Evolutionary conservation across 1,284 basidiomycete species (phyloP), one percentile per base, ranked within the genome.

Genomic region (Amylostereum areolatum): DNA sequence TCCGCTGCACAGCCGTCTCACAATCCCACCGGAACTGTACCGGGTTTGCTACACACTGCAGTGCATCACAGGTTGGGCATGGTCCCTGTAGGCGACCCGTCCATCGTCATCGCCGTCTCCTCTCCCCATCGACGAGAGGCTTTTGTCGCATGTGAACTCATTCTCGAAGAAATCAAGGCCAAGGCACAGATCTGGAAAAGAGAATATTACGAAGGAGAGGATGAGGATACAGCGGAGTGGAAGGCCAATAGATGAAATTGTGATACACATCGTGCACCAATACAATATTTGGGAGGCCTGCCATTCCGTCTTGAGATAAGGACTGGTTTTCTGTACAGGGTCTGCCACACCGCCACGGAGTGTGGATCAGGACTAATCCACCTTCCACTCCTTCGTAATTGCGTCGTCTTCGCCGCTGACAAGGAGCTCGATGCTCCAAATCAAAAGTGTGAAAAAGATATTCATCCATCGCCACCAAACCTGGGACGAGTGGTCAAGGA

Each of bases 381-480:
- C 74, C 66, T 90, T 91, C 86, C 84, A 91, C 61, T 83, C 75
- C 60, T 84, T 83, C 45, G 75, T 73, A 48, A 80, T 74, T 36
- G 73, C 74, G 56, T 87, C 87, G 50, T 88, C 86, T 52, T 87
- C 86, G n/a, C 74, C 76, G 63, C 83, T 83, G 49, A 92, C 86
- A 33, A 88, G 65, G 40, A 92, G 74, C 64, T 92, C 89, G 32
- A 92, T 70, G 11, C 83, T 81, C 89, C 89, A 92, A 34, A 90
- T 77, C 25, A 83, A 71, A 37, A 92, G 72, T 3, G 88, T 91
- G 63, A 91, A 85, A 68, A 90, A 88, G 32, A 92, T 83, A 60
- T 88, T 89, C 71, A 85, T 84, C 89, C 88, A 91, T 57, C 89
- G 76, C 85, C 89, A 91, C 88, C 89, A 92, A 46, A 90, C 79